Evolutionary conservation across 352 stramenopile genomes (phyloP), one percentile per base, ranked within the genome.

Genomic region (Hyaloperonospora brassicae): DNA sequence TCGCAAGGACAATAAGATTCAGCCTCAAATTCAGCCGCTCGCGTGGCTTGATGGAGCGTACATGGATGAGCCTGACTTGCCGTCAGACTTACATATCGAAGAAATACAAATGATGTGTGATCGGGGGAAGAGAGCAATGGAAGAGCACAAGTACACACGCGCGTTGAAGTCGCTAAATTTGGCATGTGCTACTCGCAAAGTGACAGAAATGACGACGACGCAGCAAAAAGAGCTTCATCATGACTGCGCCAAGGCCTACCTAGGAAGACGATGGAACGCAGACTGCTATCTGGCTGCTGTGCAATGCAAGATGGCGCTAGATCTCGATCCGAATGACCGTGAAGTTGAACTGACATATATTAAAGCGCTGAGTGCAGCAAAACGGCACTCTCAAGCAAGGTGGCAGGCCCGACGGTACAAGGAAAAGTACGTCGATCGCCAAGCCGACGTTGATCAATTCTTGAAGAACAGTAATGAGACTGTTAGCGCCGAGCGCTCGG

Each of bases 271-370:
- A 2, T 93, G 83, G 83, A 84, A 73, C 48, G 76, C 72, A 25
- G 83, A 91, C 38, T 61, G 48, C 0, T 89, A 87, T 56, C 39
- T 91, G 21, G 66, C 83, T 17, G 64, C 72, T 8, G 62, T 82
- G 24, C 77, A 85, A 25, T 85, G 79, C 56, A 86, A 87, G 34
- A 72, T 69, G 27, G 78, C 80, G 0, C 53, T 89, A 25, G 67
- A 84, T n/a, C 42, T 90, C 1, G 65, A 78, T 36, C 60, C 66
- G 2, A 59, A 63, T 14, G 68, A 88, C 48, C 61, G 62, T 2
- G 64, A 72, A 1, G 50, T 88, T 7, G 59, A 81, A 27, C 56
- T 86, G 17, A 77, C 73, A 48, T 87, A 88, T 30, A 79, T 90
- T 14, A 64, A 72, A 27, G 66, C 72, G 3, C 63, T 93, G 11